Conservation (phyloP, 495 filamentous ascomycete genomes). For the Penicillium parvum region DNA sequence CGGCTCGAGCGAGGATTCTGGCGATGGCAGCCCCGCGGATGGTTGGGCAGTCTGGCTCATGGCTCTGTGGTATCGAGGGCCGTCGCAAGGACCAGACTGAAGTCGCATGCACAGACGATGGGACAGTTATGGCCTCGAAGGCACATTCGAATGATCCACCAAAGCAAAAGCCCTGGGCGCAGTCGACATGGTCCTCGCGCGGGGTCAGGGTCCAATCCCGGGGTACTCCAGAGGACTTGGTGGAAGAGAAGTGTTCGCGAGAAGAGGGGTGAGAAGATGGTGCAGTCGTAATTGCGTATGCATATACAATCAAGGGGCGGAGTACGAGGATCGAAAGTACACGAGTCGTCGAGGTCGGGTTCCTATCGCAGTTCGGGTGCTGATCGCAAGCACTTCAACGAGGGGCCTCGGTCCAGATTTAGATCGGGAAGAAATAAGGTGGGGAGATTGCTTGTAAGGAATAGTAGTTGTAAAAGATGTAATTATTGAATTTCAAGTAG, state of each 20-base stretch:
- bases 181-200: conserved; percentile 21
- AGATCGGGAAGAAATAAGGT: conserved; percentile 18
- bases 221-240: background rate
- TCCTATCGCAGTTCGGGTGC: too few relatives aligned
- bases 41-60: conserved; percentile 21
- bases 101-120: conserved; percentile 18
- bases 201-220: too few relatives aligned
- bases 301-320: too few relatives aligned
- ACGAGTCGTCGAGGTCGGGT: too few relatives aligned
- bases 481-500: background rate
- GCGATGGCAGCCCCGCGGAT: conserved; percentile 18
- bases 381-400: too few relatives aligned
- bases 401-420: conserved; percentile 24
- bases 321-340: too few relatives aligned
- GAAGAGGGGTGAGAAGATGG: background rate
- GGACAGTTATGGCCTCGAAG: conserved; percentile 7
- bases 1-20: conserved; percentile 23
- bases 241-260: background rate
- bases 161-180: conserved; percentile 8
- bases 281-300: too few relatives aligned
- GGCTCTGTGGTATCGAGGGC: conserved; percentile 4
- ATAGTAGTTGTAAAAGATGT: too few relatives aligned
- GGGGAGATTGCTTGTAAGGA: conserved; percentile 1
- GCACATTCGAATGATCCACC: conserved; percentile 12
- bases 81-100: conserved; percentile 1